Conservation (phyloP, 257 asterid genomes). For the Knoxia roxburghii region DNA sequence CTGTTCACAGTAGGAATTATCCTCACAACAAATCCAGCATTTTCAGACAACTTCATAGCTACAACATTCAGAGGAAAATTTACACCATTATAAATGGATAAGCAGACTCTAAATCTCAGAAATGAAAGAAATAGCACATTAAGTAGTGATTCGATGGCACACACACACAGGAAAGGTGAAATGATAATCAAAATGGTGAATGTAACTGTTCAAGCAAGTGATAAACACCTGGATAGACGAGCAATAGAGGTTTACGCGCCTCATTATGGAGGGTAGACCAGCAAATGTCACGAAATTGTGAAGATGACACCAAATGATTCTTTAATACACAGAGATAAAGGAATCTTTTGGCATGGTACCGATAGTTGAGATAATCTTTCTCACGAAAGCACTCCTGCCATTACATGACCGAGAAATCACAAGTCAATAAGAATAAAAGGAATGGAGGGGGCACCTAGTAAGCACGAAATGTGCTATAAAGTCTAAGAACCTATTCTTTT, state of each 20-base stretch:
- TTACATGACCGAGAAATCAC: conserved; percentile 13
- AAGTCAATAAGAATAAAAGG: neutral
- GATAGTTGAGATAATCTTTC: conserved; percentile 85
- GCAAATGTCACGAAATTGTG: conserved; percentile 41
- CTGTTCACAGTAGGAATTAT: conserved; percentile 75
- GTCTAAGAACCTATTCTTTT: neutral
- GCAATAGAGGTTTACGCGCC: conserved; percentile 85
- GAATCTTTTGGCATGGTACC: conserved; percentile 89
- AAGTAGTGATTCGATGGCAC: too few species aligned
- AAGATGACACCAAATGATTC: conserved; percentile 50
- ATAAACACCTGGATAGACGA: conserved; percentile 70
- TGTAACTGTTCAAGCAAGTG: conserved; percentile 8
- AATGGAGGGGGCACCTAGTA: neutral
- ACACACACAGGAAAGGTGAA: too few species aligned
- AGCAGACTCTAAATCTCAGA: neutral
- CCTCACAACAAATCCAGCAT: conserved; percentile 50
- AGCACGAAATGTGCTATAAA: neutral
- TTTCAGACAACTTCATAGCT: conserved; percentile 48
- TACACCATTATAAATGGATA: neutral
- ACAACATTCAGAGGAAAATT: conserved; percentile 19
- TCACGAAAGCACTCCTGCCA: conserved; percentile 90
- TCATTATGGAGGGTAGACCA: conserved; percentile 87
- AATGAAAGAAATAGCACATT: too few species aligned
- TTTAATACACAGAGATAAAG: conserved; percentile 82
- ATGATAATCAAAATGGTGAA: conserved; percentile 1